Conservation (phyloP, 2,329 filamentous ascomycete genomes). For the Nemania diffusa region DNA sequence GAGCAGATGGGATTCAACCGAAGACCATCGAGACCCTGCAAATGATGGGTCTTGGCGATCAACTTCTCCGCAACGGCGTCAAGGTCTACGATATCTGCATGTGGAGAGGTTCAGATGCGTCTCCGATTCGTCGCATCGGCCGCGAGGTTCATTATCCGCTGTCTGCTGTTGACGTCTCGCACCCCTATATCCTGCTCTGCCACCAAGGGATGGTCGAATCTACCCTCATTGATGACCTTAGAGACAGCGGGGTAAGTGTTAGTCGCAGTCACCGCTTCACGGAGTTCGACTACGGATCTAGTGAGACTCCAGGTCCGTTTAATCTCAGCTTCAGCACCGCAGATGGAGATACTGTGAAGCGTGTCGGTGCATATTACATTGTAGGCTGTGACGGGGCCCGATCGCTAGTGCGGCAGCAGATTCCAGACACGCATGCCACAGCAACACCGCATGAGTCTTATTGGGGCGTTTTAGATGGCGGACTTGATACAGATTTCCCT, state of each 20-base stretch:
- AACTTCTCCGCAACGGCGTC: slow-evolving; percentile 72
- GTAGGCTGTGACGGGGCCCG: slow-evolving; percentile 80
- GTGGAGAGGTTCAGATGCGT: slow-evolving; percentile 67
- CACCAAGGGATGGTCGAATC: slow-evolving; percentile 83
- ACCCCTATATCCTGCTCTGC: slow-evolving; percentile 67
- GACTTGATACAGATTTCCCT: slow-evolving; percentile 76
- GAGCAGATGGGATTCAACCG: slow-evolving; percentile 75
- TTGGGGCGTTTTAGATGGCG: slow-evolving; percentile 79
- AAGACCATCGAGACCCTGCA: slow-evolving; percentile 82
- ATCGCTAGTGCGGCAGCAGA: slow-evolving; percentile 74
- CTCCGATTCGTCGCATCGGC: slow-evolving; percentile 67
- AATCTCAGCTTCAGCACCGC: slow-evolving; percentile 54
- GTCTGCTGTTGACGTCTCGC: slow-evolving; percentile 61
- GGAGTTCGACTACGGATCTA: slow-evolving; percentile 60
- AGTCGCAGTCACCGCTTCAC: slow-evolving; percentile 72
- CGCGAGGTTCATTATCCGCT: slow-evolving; percentile 76
- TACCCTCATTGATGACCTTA: slow-evolving; percentile 75
- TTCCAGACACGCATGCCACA: slow-evolving; percentile 58
- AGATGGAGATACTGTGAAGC: slow-evolving; percentile 53
- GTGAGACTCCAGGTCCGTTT: slow-evolving; percentile 40
- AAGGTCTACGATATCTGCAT: slow-evolving; percentile 80
- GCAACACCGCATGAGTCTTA: slow-evolving; percentile 50
- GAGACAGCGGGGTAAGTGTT: slow-evolving; percentile 70
- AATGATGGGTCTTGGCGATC: slow-evolving; percentile 77
- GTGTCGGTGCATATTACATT: slow-evolving; percentile 64